Conservation (phyloP, 2,329 filamentous ascomycete genomes). For the Venturia asperata region DNA sequence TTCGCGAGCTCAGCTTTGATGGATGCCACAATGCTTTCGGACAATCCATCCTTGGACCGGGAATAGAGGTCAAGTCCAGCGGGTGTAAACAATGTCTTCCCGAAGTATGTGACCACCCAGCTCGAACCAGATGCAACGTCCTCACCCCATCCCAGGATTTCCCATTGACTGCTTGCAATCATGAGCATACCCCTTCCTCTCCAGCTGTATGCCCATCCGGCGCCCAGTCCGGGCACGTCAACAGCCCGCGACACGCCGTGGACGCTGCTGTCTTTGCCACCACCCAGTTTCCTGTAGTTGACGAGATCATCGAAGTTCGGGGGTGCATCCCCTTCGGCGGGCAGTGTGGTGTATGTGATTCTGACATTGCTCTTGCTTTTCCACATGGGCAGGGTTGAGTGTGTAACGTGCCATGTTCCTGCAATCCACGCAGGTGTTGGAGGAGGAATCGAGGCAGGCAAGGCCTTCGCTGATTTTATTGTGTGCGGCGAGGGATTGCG, state of each 20-base stretch:
- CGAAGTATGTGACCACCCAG: constrained; percentile 81
- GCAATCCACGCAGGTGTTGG: constrained; percentile 21
- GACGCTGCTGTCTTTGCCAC: constrained; percentile 51
- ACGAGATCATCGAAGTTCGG: constrained; percentile 62
- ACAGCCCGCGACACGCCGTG: constrained; percentile 56
- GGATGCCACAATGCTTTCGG: constrained; percentile 41
- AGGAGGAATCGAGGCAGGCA: constrained; percentile 21
- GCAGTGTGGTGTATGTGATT: constrained; percentile 64
- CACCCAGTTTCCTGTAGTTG: constrained; percentile 53
- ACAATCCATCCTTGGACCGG: constrained; percentile 48
- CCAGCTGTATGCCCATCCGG: constrained; percentile 59
- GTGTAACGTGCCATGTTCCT: constrained; percentile 24
- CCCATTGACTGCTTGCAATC: constrained; percentile 71
- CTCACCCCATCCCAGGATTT: constrained; percentile 70
- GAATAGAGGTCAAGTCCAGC: constrained; percentile 76
- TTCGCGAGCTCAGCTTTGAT: constrained; percentile 44
- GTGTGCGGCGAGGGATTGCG: constrained; percentile 16
- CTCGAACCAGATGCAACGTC: constrained; percentile 39
- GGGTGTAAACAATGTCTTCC: constrained; percentile 73
- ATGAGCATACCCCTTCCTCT: constrained; percentile 67
- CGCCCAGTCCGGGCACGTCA: constrained; percentile 27
- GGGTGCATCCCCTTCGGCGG: constrained; percentile 40
- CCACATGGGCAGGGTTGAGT: constrained; percentile 58
- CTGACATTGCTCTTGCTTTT: constrained; percentile 68
- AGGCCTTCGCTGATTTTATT: constrained; percentile 3